Evolutionary conservation across 306 rosid genomes (phyloP).

Genomic region (Medicago truncatula): MtrunA17r5.0-ANR NC_053049.1:7917501-7918000

Average conservation of each 20-base stretch:
- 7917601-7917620: too few relatives aligned
- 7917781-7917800: background rate
- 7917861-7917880: slow-evolving; percentile 54
- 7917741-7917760: slow-evolving; percentile 34
- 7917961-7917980: slow-evolving; percentile 85
- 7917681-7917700: slow-evolving; percentile 18
- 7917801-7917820: slow-evolving; percentile 24
- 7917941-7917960: slow-evolving; percentile 95
- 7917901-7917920: slow-evolving; percentile 76
- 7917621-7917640: too few relatives aligned
- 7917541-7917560: too few relatives aligned
- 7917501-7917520: too few relatives aligned
- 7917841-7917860: background rate
- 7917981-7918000: slow-evolving; percentile 40
- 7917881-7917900: slow-evolving; percentile 87
- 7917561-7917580: too few relatives aligned
- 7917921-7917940: slow-evolving; percentile 72
- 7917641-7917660: too few relatives aligned
- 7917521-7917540: too few relatives aligned
- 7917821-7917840: background rate
- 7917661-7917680: too few relatives aligned
- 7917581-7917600: too few relatives aligned
- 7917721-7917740: background rate
- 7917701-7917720: background rate
- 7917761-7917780: background rate